These are phyloP conservation scores for Cryomyces minteri DNA, from an alignment of 495 filamentous ascomycete genomes.

Conservation along the genomic window DNA sequence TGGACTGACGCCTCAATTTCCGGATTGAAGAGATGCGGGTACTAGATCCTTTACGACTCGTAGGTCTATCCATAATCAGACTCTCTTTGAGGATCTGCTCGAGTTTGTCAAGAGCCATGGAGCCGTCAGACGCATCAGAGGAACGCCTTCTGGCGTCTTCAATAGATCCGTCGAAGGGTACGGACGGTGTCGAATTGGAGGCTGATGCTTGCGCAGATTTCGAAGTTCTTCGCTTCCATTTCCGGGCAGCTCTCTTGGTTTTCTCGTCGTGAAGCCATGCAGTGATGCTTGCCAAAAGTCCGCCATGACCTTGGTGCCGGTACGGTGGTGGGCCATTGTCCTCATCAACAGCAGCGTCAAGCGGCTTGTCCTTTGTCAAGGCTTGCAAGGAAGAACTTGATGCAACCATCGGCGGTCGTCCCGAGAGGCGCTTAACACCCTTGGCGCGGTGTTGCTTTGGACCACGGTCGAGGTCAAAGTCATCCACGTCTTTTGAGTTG, in stretches of 20 bases:
- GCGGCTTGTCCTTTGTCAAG: background rate
- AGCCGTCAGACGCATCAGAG: constrained; percentile 13
- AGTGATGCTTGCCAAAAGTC: constrained; percentile 49
- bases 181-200: constrained; percentile 3
- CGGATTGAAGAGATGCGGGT: constrained; percentile 9
- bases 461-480: constrained; percentile 13
- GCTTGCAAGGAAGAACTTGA: background rate
- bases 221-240: constrained; percentile 16
- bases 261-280: constrained; percentile 71
- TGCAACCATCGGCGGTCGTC: constrained; percentile 4
- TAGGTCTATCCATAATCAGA: constrained; percentile 8
- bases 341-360: constrained; percentile 1
- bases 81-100: constrained; percentile 17
- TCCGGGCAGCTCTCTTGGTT: constrained; percentile 35
- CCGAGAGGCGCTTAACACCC: constrained; percentile 13
- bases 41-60: background rate
- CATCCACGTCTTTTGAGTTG: constrained; percentile 18
- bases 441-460: constrained; percentile 14
- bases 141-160: constrained; percentile 1
- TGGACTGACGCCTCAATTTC: constrained; percentile 15
- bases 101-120: constrained; percentile 16
- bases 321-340: too few relatives aligned
- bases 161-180: background rate
- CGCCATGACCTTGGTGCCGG: constrained; percentile 13
- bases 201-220: constrained; percentile 4